Base-by-base conservation (phyloP, 1,284 basidiomycete species). In the Serendipita sp. region DNA sequence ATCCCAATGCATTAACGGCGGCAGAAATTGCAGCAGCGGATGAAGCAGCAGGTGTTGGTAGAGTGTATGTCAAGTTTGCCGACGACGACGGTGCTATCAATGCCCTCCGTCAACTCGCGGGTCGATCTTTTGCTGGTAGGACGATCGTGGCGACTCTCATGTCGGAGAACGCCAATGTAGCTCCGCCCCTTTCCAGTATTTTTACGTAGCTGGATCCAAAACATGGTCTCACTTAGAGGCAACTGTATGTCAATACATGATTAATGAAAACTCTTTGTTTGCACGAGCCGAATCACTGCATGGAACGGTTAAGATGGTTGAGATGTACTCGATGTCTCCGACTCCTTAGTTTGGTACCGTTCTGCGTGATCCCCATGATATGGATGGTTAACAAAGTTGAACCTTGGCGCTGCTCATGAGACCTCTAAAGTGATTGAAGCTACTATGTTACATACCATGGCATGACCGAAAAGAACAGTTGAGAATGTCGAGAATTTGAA, bases 401-500 rank as follows among this genome's bases (percentile, higher is more conserved):
- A 84, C 91, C 91, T 93, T 22, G 22, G 69, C 5, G 44, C 62
- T 62, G 44, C 44, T 15, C 5, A 6, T 29, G 32, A n/a, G 12
- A 35, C 34, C 58, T 29, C 58, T 30, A 17, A 53, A 5, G 29
- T 17, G 10, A 26, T 15, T 30, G 13, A 53, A 34, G 41, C 1
- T 34, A 55, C 63, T 17, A 60, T 1, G 45, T 29, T 60, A 71
- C 79, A 71, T 69, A 87, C 86, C 86, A 84, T 3, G 86, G 86
- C 72, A 88, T 81, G 67, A 78, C 85, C 88, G 71, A n/a, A 63
- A 66, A 61, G 35, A 55, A 70, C 61, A 94, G 81, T 73, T 93
- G 92, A 34, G 88, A 90, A 78, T 86, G 95, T n/a, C 82, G 85
- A 26, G 91, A 94, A 78, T 98, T 97, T 69, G 91, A 81, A 74